Evolutionary conservation across 2,329 filamentous ascomycete species (phyloP).

Genomic region (Fusarium subtropicale): DNA sequence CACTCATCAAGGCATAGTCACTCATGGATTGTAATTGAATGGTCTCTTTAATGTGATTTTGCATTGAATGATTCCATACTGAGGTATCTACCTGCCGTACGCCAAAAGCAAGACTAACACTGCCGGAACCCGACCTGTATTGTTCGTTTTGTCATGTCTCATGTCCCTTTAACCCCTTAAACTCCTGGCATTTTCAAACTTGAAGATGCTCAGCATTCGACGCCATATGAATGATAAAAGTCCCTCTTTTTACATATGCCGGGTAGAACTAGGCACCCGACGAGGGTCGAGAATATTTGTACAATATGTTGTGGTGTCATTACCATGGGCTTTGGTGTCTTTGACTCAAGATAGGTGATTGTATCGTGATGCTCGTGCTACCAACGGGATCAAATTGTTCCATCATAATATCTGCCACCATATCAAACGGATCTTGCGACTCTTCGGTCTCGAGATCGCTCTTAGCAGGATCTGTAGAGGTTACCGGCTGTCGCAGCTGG

Average conservation of each 20-base stretch:
- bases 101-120: slow-evolving; percentile 20
- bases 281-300: neutral
- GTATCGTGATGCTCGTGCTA: neutral
- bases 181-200: slow-evolving; percentile 26
- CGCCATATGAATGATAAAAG: slow-evolving; percentile 7
- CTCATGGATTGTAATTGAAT: neutral
- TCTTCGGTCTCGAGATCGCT: slow-evolving; percentile 29
- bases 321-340: slow-evolving; percentile 47
- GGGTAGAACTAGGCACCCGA: neutral
- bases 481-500: slow-evolving; percentile 20
- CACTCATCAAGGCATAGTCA: neutral
- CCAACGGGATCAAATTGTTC: neutral
- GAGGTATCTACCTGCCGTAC: slow-evolving; percentile 39
- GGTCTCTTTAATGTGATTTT: neutral
- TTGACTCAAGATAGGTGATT: slow-evolving; percentile 28
- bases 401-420: slow-evolving; percentile 52
- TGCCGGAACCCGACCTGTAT: slow-evolving; percentile 4
- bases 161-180: slow-evolving; percentile 22
- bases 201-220: neutral
- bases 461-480: slow-evolving; percentile 19
- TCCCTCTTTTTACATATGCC: neutral
- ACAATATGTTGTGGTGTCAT: slow-evolving; percentile 2
- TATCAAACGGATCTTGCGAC: slow-evolving; percentile 51
- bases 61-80: slow-evolving; percentile 15
- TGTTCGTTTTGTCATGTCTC: slow-evolving; percentile 21